phyloP scores from a whole-genome alignment of 768 basidiomycete species.

The Hericium alpestre region DNA sequence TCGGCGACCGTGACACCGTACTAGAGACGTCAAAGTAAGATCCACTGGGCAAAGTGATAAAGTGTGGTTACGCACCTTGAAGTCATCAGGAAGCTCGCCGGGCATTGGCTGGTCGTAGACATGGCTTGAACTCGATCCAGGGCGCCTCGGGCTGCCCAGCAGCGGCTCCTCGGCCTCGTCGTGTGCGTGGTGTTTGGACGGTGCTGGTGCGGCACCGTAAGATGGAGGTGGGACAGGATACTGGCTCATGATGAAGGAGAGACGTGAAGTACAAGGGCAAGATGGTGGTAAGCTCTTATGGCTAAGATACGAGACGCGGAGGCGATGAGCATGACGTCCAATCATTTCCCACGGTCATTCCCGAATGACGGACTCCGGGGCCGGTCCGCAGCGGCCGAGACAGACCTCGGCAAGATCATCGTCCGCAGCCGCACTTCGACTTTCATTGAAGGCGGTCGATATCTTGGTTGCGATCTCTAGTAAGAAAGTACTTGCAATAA shows the following conservation, averaged over 20 bases:
- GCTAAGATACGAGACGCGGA: neutral
- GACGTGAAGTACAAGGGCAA: neutral
- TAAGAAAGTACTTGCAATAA: too few species aligned
- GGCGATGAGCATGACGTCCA: too few species aligned
- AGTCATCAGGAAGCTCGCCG: constrained; percentile 83
- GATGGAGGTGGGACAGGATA: constrained; percentile 54
- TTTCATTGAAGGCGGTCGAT: too few species aligned
- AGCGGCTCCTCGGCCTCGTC: constrained; percentile 45
- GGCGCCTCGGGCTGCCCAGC: constrained; percentile 26
- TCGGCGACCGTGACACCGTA: constrained; percentile 77
- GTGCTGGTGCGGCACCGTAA: constrained; percentile 36
- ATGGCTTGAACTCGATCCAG: constrained; percentile 30
- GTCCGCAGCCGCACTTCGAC: too few species aligned
- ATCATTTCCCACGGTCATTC: too few species aligned
- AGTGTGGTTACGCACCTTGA: constrained; percentile 53
- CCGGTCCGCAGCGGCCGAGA: too few species aligned
- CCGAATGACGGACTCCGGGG: too few species aligned
- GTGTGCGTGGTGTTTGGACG: constrained; percentile 24
- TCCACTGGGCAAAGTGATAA: constrained; percentile 5
- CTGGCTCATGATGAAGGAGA: constrained; percentile 18
- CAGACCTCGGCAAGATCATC: too few species aligned
- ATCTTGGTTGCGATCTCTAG: too few species aligned
- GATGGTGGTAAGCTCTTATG: neutral
- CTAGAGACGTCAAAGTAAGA: constrained; percentile 24
- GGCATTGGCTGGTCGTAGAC: constrained; percentile 64